Evolutionary conservation across 139 green algal genomes (phyloP).

Genomic region (Closterium sp.): DNA sequence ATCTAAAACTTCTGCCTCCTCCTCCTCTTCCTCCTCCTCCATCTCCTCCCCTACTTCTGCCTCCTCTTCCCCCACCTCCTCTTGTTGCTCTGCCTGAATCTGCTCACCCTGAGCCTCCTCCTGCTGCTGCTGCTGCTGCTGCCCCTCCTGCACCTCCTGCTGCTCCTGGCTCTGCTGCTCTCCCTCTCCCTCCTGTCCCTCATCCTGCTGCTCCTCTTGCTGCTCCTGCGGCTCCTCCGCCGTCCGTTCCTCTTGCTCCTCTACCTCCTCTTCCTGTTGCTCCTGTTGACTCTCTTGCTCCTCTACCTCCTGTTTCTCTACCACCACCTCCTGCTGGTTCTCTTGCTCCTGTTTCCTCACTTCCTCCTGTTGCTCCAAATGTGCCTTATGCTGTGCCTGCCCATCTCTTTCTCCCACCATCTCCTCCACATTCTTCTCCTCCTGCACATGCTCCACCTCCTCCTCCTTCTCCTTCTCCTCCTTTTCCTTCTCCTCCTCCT

Average conservation of each 20-base stretch:
- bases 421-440: not conserved
- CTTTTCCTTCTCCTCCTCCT: not conserved
- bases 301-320: not conserved
- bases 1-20: not conserved
- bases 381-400: not conserved
- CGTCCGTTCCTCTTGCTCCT: not conserved
- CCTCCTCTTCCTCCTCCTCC: not conserved
- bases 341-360: not conserved
- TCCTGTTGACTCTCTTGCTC: not conserved
- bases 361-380: not conserved
- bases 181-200: not conserved
- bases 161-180: not conserved
- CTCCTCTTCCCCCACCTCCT: not conserved
- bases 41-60: not conserved
- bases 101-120: not conserved
- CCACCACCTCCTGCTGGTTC: not conserved
- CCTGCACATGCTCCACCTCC: too few relatives aligned
- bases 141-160: not conserved
- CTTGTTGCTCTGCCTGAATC: not conserved
- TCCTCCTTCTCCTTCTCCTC: not conserved
- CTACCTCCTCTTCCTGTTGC: not conserved
- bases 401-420: not conserved
- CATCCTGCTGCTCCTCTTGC: not conserved
- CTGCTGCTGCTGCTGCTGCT: not conserved
- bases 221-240: not conserved